phyloP scores from a whole-genome alignment of 352 stramenopile species.

The Globisporangium emineosum region DNA sequence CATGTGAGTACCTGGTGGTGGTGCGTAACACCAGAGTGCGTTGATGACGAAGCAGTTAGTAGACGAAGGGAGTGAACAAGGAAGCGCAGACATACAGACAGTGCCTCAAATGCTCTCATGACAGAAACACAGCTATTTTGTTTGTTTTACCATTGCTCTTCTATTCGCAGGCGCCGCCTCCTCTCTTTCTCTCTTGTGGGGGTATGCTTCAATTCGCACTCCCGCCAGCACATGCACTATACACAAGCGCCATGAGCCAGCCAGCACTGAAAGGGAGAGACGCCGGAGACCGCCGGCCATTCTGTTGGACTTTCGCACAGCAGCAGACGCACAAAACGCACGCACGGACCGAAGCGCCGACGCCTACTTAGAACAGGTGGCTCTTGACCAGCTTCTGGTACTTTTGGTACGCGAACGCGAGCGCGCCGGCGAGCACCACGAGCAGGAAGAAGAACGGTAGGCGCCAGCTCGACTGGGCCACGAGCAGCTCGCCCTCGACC shows the following conservation, averaged over 20 bases:
- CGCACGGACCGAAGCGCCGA: background rate
- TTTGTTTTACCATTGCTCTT: constrained; percentile 3
- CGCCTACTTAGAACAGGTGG: constrained; percentile 55
- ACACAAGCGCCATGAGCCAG: background rate
- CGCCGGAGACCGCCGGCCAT: background rate
- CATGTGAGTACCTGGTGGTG: background rate
- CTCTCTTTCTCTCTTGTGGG: background rate
- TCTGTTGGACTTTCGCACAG: background rate
- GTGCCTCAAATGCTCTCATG: background rate
- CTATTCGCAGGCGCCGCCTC: constrained; percentile 1
- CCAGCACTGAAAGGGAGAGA: background rate
- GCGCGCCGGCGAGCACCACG: constrained; percentile 45
- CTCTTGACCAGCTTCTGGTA: constrained; percentile 86
- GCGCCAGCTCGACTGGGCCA: constrained; percentile 66
- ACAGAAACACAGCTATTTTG: constrained; percentile 12
- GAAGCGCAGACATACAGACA: background rate
- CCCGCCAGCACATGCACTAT: background rate
- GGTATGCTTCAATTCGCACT: constrained; percentile 7
- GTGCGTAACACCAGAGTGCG: background rate
- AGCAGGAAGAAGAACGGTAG: constrained; percentile 80
- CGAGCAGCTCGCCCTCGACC: constrained; percentile 65
- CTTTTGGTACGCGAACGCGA: constrained; percentile 79
- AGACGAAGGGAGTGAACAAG: background rate
- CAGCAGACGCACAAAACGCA: background rate
- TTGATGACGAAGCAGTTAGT: background rate